A percentile compares a stretch with the other conserved stretches of the same genome.
These are phyloP conservation scores for Neofusicoccum cordaticola DNA, from an alignment of 2,329 filamentous ascomycete species.

Conservation along the genomic window DNA sequence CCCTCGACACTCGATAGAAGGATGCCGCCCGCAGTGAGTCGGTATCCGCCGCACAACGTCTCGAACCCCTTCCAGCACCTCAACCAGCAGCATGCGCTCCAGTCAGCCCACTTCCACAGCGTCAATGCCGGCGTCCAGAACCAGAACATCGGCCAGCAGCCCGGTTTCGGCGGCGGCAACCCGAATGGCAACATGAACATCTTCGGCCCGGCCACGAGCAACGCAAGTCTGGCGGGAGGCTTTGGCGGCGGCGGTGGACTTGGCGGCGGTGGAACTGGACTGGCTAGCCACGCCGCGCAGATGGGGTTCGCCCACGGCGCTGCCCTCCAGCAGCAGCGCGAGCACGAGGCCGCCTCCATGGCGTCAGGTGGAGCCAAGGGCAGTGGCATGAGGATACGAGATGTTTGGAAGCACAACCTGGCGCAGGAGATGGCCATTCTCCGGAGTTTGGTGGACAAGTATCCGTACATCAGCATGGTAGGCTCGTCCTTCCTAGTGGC, in stretches of 20 bases:
- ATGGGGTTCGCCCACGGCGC: constrained; percentile 81
- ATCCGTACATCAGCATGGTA: constrained; percentile 97
- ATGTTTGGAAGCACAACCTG: constrained; percentile 93
- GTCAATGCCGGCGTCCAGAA: constrained; percentile 43
- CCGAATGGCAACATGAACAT: constrained; percentile 65
- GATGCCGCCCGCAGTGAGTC: constrained; percentile 59
- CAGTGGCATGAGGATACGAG: constrained; percentile 76
- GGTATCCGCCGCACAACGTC: constrained; percentile 58
- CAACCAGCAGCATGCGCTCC: constrained; percentile 44
- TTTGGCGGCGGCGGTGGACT: constrained; percentile 54
- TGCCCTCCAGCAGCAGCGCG: constrained; percentile 48
- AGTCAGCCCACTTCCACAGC: constrained; percentile 40
- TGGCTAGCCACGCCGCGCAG: constrained; percentile 82
- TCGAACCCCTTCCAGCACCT: constrained; percentile 60
- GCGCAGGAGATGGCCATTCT: constrained; percentile 86
- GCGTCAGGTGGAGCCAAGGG: constrained; percentile 57
- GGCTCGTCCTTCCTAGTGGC: constrained; percentile 12
- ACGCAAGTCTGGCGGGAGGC: constrained; percentile 56
- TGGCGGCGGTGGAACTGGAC: constrained; percentile 61
- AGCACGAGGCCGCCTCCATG: constrained; percentile 44
- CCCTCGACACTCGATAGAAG: constrained; percentile 19
- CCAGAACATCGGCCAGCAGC: constrained; percentile 61
- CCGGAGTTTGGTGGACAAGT: constrained; percentile 80
- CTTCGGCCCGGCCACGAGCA: constrained; percentile 41
- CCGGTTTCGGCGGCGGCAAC: constrained; percentile 57